A percentile compares a stretch with the other conserved stretches of the same genome.
These are phyloP conservation scores for Phytophthora litchii DNA, from an alignment of 352 stramenopile species.

Conservation along the genomic window DNA sequence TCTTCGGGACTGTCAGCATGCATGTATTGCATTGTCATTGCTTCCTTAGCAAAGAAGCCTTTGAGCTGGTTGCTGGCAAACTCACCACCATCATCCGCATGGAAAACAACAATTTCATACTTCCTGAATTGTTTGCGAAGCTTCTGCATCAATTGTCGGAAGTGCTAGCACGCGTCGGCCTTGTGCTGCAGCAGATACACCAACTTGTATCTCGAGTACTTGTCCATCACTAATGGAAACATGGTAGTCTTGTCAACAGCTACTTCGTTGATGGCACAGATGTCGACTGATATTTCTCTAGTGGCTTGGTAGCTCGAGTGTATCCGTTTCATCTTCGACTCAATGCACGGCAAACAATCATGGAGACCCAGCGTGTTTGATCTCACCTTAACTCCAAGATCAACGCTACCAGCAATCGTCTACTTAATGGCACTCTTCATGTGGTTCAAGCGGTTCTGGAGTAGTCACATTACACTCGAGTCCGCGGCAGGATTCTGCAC, in stretches of 20 bases:
- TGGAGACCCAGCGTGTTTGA: not conserved
- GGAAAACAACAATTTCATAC: not conserved
- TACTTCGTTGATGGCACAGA: constrained; percentile 4
- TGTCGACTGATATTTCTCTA: not conserved
- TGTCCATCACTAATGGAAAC: constrained; percentile 1
- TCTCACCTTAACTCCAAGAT: constrained; percentile 1
- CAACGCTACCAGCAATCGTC: not conserved
- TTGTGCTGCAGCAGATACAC: not conserved
- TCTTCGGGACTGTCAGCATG: constrained; percentile 1
- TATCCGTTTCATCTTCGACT: constrained; percentile 1
- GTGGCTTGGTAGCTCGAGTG: not conserved
- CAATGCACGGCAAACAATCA: constrained; percentile 1
- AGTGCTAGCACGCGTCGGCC: not conserved
- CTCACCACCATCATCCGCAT: not conserved
- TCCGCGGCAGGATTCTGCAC: not conserved
- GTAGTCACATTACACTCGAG: constrained; percentile 1
- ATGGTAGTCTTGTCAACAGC: not conserved
- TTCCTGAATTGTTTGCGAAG: constrained; percentile 2
- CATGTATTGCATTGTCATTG: not conserved
- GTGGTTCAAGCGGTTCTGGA: constrained; percentile 3
- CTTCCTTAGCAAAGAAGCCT: not conserved
- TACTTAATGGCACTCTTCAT: not conserved
- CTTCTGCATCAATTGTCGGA: not conserved
- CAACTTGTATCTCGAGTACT: constrained; percentile 1
- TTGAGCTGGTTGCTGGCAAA: constrained; percentile 1